Base-by-base conservation (phyloP, 768 basidiomycete genomes). In the Sporobolomyces roseus region DNA sequence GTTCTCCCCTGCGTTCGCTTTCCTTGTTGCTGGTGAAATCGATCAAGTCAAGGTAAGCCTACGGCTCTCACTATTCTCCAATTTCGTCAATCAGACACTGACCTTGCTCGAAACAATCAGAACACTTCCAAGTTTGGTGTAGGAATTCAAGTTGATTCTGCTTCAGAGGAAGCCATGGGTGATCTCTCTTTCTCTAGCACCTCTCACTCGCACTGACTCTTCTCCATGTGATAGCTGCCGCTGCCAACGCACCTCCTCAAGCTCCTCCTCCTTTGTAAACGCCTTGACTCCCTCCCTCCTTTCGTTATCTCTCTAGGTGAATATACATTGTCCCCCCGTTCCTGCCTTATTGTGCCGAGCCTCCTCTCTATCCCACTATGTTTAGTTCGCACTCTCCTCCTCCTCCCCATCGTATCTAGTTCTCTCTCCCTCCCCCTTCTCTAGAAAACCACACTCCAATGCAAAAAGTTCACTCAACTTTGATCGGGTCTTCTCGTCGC, bases 1-100 rank as follows among this genome's bases (percentile, higher is more conserved):
- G 61, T 92, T 98, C 78, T 90, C 91, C 17, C 96, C 96, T 6
- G 86, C 90, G 13, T 97, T 99, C 77, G 86, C 91, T 19, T 96
- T 99, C 84, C 79, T 93, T 75, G 86, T 99, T 52, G 85, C 91
- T 23, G 96, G 96, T 14, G 96, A 99, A 83, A 92, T 99, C 74
- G 96, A 99, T 79, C 96, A 99, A 84, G 88, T 91, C 83, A 98
- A 97, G 66, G 71, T 72, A 53, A 32, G 30, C 35, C 21, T 32
- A n/a, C n/a, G n/a, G n/a, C 13, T 51, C 58, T 61, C 50, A 25
- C 36, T 16, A 33, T 25, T 25, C 4, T 48, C 30, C 33, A 32
- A 19, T 41, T 21, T 29, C 43, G 4, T 36, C 38, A 3, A 4
- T 4, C 2, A 10, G 27, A 6, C 21, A 7, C 23, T 38, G 3